phyloP scores from a whole-genome alignment of 192 early-diverging fungal species.

The Gigaspora rosea region DNA sequence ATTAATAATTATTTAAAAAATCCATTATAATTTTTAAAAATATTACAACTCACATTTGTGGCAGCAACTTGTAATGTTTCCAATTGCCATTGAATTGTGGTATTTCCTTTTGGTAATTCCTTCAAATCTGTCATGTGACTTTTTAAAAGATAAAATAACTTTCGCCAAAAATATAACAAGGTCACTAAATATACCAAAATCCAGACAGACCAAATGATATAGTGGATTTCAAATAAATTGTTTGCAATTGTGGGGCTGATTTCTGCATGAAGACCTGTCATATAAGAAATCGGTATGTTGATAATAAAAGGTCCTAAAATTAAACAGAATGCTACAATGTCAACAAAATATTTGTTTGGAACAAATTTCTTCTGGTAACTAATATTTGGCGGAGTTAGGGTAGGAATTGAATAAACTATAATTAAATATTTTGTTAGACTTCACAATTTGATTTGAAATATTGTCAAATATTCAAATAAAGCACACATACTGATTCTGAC shows the following conservation, averaged over 20 bases:
- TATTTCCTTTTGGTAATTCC: background rate
- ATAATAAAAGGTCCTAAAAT: slow-evolving; percentile 3
- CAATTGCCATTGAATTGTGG: background rate
- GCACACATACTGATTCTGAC: too few relatives aligned
- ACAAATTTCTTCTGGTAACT: background rate
- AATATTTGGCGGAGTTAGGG: background rate
- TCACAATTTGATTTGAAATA: too few relatives aligned
- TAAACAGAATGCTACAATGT: background rate
- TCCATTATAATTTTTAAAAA: background rate
- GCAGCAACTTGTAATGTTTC: slow-evolving; percentile 13
- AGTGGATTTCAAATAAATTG: background rate
- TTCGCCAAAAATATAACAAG: background rate
- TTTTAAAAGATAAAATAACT: background rate
- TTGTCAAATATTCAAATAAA: too few relatives aligned
- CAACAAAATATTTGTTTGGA: background rate
- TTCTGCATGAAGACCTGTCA: background rate
- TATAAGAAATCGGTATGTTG: slow-evolving; percentile 10
- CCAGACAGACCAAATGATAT: slow-evolving; percentile 21
- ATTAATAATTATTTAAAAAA: slow-evolving; percentile 7
- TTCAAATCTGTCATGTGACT: slow-evolving; percentile 6
- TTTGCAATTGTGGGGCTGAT: background rate
- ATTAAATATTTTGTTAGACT: too few relatives aligned
- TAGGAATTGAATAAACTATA: slow-evolving; percentile 16
- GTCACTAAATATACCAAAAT: background rate
- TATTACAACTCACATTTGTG: background rate